Percentiles rank a stretch among this genome's conserved stretches.
phyloP scores from a whole-genome alignment of 176 grass and related monocot species.

The Triticum monococcum region DNA sequence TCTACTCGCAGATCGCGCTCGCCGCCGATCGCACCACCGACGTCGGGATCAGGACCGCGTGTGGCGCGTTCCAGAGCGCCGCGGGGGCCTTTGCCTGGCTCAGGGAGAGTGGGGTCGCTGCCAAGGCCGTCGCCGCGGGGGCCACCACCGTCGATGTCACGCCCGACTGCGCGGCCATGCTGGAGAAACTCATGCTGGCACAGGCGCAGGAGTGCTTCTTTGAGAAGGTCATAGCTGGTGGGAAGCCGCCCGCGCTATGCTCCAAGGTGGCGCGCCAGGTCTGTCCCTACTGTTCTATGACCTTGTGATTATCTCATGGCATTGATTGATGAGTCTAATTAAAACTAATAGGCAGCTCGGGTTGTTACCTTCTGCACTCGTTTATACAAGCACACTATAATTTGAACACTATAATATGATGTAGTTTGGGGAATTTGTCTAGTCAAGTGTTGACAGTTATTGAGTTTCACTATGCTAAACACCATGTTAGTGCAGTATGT shows the following conservation, averaged over 20 bases:
- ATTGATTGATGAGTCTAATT: neutral
- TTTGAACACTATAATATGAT: neutral
- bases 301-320: neutral
- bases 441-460: neutral
- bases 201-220: slow-evolving; percentile 99
- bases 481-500: neutral
- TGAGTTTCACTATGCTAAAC: neutral
- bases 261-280: slow-evolving; percentile 98
- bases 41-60: slow-evolving; percentile 78
- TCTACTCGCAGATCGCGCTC: slow-evolving; percentile 91
- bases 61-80: slow-evolving; percentile 73
- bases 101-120: slow-evolving; percentile 71
- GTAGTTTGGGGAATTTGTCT: slow-evolving; percentile 9
- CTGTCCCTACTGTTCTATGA: slow-evolving; percentile 22
- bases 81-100: slow-evolving; percentile 80
- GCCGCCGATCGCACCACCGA: slow-evolving; percentile 72
- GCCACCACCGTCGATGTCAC: slow-evolving; percentile 77
- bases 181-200: slow-evolving; percentile 96
- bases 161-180: slow-evolving; percentile 82
- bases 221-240: slow-evolving; percentile 93
- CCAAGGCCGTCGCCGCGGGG: slow-evolving; percentile 68
- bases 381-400: neutral
- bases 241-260: slow-evolving; percentile 80
- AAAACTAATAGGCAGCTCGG: neutral
- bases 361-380: neutral